Percentiles rank a stretch among this genome's conserved stretches.
Conservation (phyloP, 2,329 filamentous ascomycete species). For the Curvularia spicifera region DNA sequence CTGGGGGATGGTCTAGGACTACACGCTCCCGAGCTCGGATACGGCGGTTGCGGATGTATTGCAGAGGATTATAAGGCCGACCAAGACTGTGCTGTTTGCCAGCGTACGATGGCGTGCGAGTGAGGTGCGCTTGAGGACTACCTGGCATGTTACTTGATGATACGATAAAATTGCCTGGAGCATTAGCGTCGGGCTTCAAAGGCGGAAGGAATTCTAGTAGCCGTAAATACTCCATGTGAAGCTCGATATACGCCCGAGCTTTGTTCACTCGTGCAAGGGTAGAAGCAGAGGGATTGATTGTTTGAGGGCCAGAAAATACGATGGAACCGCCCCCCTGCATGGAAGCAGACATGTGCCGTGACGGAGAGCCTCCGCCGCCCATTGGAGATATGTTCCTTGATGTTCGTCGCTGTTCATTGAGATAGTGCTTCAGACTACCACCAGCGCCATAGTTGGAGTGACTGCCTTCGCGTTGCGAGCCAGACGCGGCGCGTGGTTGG, state of each 20-base stretch:
- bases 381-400: constrained; percentile 68
- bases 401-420: constrained; percentile 72
- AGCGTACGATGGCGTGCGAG: constrained; percentile 47
- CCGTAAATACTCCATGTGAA: constrained; percentile 82
- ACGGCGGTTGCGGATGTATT: constrained; percentile 90
- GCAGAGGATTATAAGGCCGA: constrained; percentile 86
- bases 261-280: constrained; percentile 84
- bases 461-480: constrained; percentile 46
- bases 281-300: constrained; percentile 74
- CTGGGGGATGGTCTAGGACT: constrained; percentile 73
- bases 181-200: constrained; percentile 60
- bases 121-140: constrained; percentile 49
- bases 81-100: constrained; percentile 58
- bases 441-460: constrained; percentile 55
- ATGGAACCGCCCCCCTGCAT: constrained; percentile 34
- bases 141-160: constrained; percentile 52
- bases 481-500: constrained; percentile 57
- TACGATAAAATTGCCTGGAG: constrained; percentile 51
- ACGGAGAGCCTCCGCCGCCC: constrained; percentile 46
- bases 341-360: constrained; percentile 40
- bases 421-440: constrained; percentile 69
- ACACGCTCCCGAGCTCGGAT: constrained; percentile 79
- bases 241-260: constrained; percentile 82
- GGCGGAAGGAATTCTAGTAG: constrained; percentile 81
- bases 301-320: constrained; percentile 42